Percentiles rank a stretch among this genome's conserved stretches.
phyloP scores from a whole-genome alignment of 2,329 filamentous ascomycete species.

The Coniochaeta ligniaria region DNA sequence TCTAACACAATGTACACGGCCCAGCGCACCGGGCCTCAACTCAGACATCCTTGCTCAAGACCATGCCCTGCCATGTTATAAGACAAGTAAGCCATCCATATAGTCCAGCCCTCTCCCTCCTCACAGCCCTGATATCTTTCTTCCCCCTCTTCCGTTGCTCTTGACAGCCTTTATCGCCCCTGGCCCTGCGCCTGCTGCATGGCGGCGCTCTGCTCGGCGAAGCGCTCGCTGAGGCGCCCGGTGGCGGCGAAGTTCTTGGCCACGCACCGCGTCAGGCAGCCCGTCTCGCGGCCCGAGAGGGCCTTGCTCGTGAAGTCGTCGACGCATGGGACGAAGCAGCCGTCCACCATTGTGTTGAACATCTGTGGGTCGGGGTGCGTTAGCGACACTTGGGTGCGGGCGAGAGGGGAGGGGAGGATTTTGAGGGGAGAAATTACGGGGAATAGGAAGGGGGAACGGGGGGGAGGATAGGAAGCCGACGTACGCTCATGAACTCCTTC shows the following conservation, averaged over 20 bases:
- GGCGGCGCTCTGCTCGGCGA: constrained; percentile 62
- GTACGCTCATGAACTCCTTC: constrained; percentile 96
- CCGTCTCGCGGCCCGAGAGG: constrained; percentile 77
- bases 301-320: constrained; percentile 98
- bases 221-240: constrained; percentile 84
- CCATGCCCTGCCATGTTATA: background rate
- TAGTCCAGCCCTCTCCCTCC: background rate
- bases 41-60: background rate
- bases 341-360: constrained; percentile 64
- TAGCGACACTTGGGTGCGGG: constrained; percentile 6
- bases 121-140: background rate
- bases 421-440: background rate
- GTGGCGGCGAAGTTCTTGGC: constrained; percentile 93
- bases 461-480: constrained; percentile 25
- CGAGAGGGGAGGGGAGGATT: constrained; percentile 16
- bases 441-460: background rate
- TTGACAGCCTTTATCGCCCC: constrained; percentile 23
- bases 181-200: constrained; percentile 47
- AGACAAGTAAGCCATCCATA: background rate
- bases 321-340: constrained; percentile 95
- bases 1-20: background rate
- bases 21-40: background rate
- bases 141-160: background rate
- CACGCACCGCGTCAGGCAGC: constrained; percentile 90
- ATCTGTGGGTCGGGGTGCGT: constrained; percentile 28